Evolutionary conservation across 116 monocot genomes (phyloP), one percentile per base, ranked within the genome.

Genomic region (Phalaenopsis hybrid): DNA sequence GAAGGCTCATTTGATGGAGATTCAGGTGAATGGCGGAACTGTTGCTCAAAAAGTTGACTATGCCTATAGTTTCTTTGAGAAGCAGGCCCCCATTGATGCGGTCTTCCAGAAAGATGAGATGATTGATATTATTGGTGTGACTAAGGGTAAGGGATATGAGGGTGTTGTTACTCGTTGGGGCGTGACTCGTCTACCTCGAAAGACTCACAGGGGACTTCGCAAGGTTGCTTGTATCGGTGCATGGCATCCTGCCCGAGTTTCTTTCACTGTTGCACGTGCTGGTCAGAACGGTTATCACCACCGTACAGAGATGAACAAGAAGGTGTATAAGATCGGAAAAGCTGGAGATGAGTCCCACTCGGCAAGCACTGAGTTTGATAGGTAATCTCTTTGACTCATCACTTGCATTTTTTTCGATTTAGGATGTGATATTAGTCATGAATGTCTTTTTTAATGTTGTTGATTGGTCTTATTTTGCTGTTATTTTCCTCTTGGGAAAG

Each of bases 121-220:
- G 87, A 87, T 87, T 74, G 84, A 84, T 61, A 67, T 84, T 41
- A 87, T 87, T 52, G 87, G 87, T 57, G 87, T 87, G 59, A 87
- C 87, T n/a, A 87, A 87, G 48, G 87, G 87, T 34, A 87, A 87
- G 84, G 87, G 87, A 0, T 87, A 84, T n/a, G 87, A 87, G 79
- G 87, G 87, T 67, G 84, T 87, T 21, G 87, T 87, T 17, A 87
- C 87, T 10, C 78, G 87, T 51, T 87, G 87, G 87, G 87, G 87
- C 18, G 84, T 87, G 15, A 87, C 87, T 16, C 76, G 87, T 13
- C 84, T 87, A 57, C 87, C 87, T 43, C 83, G 87, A 34, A 87
- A 87, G 49, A 87, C 87, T 10, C 87, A 87, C 52, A 51, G 87
- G 50, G 84, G 84, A 8, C 87, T 87, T 31, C 81, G 87, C 31